These are phyloP conservation scores for Penicillium fimorum DNA, from an alignment of 495 filamentous ascomycete genomes.

Conservation along the genomic window DNA sequence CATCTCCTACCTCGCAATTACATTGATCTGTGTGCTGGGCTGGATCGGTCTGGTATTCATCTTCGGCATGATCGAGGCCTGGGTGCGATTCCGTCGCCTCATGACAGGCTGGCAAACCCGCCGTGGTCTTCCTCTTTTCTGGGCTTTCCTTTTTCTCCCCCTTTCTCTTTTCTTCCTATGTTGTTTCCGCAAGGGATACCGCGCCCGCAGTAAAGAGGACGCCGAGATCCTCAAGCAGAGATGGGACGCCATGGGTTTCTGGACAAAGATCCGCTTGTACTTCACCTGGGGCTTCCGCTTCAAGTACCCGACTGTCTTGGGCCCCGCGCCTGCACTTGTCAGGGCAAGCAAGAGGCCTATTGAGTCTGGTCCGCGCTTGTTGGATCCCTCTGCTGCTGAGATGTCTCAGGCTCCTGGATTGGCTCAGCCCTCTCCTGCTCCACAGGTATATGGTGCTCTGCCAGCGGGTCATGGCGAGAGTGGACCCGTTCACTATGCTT, in stretches of 20 bases:
- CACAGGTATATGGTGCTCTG: slow-evolving; percentile 6
- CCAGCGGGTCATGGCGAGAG: not conserved
- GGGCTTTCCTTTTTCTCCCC: slow-evolving; percentile 37
- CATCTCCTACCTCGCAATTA: slow-evolving; percentile 32
- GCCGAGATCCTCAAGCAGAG: slow-evolving; percentile 38
- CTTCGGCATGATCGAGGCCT: slow-evolving; percentile 49
- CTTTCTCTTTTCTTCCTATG: slow-evolving; percentile 41
- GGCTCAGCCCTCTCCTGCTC: not conserved
- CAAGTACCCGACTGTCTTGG: slow-evolving; percentile 43
- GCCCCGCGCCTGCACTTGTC: slow-evolving; percentile 31
- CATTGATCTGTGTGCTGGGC: slow-evolving; percentile 39
- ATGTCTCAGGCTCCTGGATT: slow-evolving; percentile 4
- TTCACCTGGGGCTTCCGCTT: slow-evolving; percentile 51
- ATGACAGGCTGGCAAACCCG: slow-evolving; percentile 50
- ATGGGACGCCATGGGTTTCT: slow-evolving; percentile 42
- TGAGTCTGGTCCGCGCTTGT: slow-evolving; percentile 20
- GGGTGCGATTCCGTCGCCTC: slow-evolving; percentile 50
- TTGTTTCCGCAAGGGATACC: slow-evolving; percentile 39
- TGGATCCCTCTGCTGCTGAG: slow-evolving; percentile 11
- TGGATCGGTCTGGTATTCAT: slow-evolving; percentile 45
- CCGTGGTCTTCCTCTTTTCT: slow-evolving; percentile 49
- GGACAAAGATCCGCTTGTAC: slow-evolving; percentile 45
- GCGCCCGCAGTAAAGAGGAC: slow-evolving; percentile 40
- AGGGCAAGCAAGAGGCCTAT: slow-evolving; percentile 28
- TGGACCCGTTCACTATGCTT: slow-evolving; percentile 10